Evolutionary conservation across 139 green algal genomes (phyloP).

Genomic region (Chlorella sorokiniana): DNA sequence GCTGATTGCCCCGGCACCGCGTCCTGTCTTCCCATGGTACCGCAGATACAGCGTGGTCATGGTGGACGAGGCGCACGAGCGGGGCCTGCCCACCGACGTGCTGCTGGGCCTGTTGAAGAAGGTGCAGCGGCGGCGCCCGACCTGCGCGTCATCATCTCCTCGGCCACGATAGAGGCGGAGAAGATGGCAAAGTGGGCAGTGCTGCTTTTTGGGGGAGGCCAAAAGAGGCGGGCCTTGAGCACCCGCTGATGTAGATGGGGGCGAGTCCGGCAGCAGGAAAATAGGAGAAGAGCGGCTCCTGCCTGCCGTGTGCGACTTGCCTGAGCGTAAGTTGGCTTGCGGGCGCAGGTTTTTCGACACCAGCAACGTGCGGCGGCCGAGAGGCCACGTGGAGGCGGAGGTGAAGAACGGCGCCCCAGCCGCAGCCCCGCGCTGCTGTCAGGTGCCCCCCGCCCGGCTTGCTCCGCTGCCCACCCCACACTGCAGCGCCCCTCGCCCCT

Average conservation of each 20-base stretch:
- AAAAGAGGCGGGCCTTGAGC: too few species aligned
- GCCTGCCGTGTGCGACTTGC: neutral
- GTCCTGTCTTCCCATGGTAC: slow-evolving; percentile 53
- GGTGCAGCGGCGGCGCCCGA: slow-evolving; percentile 82
- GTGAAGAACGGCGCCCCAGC: neutral
- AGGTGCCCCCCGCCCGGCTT: neutral
- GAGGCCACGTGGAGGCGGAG: slow-evolving; percentile 81
- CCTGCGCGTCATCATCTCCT: slow-evolving; percentile 86
- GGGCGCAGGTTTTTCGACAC: slow-evolving; percentile 78
- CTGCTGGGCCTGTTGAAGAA: slow-evolving; percentile 92
- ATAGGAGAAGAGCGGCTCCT: neutral
- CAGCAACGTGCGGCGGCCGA: slow-evolving; percentile 34
- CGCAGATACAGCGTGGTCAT: slow-evolving; percentile 81
- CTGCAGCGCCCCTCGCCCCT: too few species aligned
- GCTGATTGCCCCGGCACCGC: neutral
- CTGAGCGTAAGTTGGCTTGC: neutral
- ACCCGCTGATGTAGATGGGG: too few species aligned
- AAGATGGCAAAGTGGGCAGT: slow-evolving; percentile 48
- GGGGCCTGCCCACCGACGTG: slow-evolving; percentile 84
- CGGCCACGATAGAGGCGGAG: slow-evolving; percentile 86
- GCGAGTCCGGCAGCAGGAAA: neutral
- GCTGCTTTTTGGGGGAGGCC: neutral
- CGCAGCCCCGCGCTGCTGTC: slow-evolving; percentile 62
- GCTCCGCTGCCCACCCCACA: too few species aligned
- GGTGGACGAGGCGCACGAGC: slow-evolving; percentile 94